Percentiles rank a stretch among this genome's conserved stretches.
Evolutionary conservation across 2,329 filamentous ascomycete species (phyloP).

Genomic region (Reticulascus tulasneorum): DNA sequence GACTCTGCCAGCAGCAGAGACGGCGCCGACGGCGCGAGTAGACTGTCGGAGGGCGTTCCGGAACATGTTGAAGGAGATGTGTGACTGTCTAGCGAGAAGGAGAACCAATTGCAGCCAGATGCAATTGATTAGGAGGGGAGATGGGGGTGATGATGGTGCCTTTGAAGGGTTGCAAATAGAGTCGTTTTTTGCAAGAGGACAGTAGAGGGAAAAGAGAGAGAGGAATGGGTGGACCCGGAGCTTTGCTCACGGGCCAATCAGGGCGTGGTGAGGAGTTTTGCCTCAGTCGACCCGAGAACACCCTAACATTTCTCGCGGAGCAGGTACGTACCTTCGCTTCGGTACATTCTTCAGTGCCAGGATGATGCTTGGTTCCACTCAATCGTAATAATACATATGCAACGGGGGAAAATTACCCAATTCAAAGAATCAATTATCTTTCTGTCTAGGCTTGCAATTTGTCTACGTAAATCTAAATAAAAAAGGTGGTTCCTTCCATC

Average conservation of each 20-base stretch:
- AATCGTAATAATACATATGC: no score
- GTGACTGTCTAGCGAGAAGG: constrained; percentile 46
- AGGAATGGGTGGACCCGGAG: constrained; percentile 18
- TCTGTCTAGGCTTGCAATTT: no score
- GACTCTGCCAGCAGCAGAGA: constrained; percentile 88
- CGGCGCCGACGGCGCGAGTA: constrained; percentile 88
- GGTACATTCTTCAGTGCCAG: no score
- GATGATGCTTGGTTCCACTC: no score
- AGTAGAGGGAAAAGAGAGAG: constrained; percentile 38
- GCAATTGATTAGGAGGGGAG: constrained; percentile 62
- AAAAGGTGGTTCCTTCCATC: no score
- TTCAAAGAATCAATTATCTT: no score
- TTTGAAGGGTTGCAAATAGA: constrained; percentile 42
- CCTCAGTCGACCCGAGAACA: constrained; percentile 17
- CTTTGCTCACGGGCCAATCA: constrained; percentile 11
- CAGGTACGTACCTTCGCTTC: constrained; percentile 7
- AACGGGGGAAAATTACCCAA: no score
- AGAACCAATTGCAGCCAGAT: constrained; percentile 60
- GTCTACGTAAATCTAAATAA: no score
- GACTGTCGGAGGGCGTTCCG: constrained; percentile 97
- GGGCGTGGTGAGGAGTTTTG: constrained; percentile 8
- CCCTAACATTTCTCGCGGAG: constrained; percentile 15
- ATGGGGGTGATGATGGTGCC: constrained; percentile 48
- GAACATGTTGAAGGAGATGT: constrained; percentile 74
- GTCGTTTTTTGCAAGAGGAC: constrained; percentile 35